Evolutionary conservation across 169 alveolate genomes (phyloP).

Genomic region (Eimeria brunetti): DNA sequence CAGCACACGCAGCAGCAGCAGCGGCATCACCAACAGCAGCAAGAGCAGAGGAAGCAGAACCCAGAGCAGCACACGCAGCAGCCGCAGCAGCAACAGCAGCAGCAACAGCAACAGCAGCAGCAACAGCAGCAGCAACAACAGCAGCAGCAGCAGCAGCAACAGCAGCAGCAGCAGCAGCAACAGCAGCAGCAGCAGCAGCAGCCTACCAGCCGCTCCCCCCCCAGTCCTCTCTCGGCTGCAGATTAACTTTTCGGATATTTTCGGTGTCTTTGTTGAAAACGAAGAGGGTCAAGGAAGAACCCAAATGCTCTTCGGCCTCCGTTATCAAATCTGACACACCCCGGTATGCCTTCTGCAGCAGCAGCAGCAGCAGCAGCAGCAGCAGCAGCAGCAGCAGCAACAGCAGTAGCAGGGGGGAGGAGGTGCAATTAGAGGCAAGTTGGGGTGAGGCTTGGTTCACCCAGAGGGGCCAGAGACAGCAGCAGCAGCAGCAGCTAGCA

Average conservation of each 20-base stretch:
- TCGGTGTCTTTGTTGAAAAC: slow-evolving; percentile 24
- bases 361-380: background rate
- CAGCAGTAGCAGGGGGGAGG: background rate
- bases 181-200: background rate
- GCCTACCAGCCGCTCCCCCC: slow-evolving; percentile 30
- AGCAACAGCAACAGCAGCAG: no score
- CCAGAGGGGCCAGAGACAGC: no score
- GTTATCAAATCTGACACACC: background rate
- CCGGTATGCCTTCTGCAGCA: slow-evolving; percentile 24
- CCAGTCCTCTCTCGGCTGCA: slow-evolving; percentile 23
- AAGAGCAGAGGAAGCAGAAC: background rate
- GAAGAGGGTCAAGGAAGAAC: background rate
- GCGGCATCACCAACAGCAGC: background rate
- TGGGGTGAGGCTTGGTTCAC: no score
- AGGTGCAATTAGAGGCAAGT: no score
- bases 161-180: background rate
- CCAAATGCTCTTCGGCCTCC: background rate
- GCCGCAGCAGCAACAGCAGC: no score
- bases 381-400: background rate
- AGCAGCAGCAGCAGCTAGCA: no score
- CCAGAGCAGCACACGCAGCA: no score
- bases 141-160: no score
- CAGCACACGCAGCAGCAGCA: background rate
- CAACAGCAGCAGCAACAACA: no score
- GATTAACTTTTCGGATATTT: background rate